phyloP scores from a whole-genome alignment of 2,329 filamentous ascomycete species.

The Corinectria fuckeliana region DNA sequence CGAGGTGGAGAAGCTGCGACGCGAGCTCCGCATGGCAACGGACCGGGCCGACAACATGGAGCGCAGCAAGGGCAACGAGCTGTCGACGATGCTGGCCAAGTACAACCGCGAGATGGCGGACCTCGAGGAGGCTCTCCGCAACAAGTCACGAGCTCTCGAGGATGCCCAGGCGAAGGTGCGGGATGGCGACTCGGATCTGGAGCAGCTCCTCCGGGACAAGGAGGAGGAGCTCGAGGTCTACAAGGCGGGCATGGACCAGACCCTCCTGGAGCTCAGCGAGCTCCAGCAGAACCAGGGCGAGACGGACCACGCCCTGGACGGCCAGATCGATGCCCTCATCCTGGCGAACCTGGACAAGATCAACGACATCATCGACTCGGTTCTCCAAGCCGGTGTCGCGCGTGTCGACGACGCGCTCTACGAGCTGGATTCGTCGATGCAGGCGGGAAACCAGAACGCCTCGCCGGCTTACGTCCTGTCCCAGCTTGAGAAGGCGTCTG shows the following conservation, averaged over 20 bases:
- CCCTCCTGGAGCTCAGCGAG: conserved; percentile 89
- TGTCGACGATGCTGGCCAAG: conserved; percentile 92
- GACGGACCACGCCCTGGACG: conserved; percentile 81
- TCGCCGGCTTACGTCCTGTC: conserved; percentile 94
- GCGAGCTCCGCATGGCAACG: conserved; percentile 89
- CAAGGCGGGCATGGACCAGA: conserved; percentile 97
- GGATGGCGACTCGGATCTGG: conserved; percentile 84
- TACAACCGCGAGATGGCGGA: conserved; percentile 98
- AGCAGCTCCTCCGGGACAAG: conserved; percentile 86
- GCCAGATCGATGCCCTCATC: conserved; percentile 89
- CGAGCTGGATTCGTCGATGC: conserved; percentile 96
- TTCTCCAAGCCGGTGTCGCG: conserved; percentile 89
- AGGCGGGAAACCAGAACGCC: conserved; percentile 97
- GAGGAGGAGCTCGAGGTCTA: conserved; percentile 98
- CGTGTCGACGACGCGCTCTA: conserved; percentile 96
- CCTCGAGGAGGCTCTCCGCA: conserved; percentile 88
- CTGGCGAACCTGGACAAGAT: conserved; percentile 89
- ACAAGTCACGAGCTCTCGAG: conserved; percentile 86
- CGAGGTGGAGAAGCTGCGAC: conserved; percentile 91
- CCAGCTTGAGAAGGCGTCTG: conserved; percentile 95
- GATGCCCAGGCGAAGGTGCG: conserved; percentile 79
- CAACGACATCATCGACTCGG: conserved; percentile 96
- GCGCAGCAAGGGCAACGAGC: conserved; percentile 90
- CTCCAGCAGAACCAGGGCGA: conserved; percentile 77
- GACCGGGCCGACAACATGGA: conserved; percentile 93